Evolutionary conservation across 225 moss, liverwort and hornwort species (phyloP), one percentile per base, ranked within the genome.

Genomic region (Polytrichum commune): DNA sequence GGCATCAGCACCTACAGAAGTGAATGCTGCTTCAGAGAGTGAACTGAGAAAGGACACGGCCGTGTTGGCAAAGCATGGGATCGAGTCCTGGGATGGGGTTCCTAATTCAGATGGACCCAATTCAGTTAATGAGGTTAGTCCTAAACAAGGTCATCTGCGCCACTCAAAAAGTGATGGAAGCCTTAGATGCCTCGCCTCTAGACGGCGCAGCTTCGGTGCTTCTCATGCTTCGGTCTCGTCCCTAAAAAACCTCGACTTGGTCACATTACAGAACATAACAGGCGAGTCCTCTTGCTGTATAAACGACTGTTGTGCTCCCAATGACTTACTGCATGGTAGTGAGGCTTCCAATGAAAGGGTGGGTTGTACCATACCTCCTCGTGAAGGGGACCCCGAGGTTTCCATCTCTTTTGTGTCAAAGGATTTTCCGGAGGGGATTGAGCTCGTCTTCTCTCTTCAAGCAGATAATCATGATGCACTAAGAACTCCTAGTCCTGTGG

Each of bases 341-440:
- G 26, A 54, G 10, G 10, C 38, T 54, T 18, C 28, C 19, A 54
- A 20, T 29, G 53, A 55, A 5, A 73, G 8, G 73, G n/a, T 54
- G 16, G 24, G 38, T 65, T 27, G 53, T 30, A 22, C 27, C 5
- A 46, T 72, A 35, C 55, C 62, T 63, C 73, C 29, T 69, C 66
- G 53, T 60, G 61, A 72, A 72, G 68, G 10, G 8, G 75, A 75
- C 30, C 24, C 68, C 26, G 58, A 70, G 69, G 66, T 69, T 29
- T 69, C 75, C 72, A 76, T 76, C 55, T 46, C 46, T 46, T 75
- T 73, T 66, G 69, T 69, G 65, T 75, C 75, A 25, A 60, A 76
- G 46, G 78, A 83, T 73, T 69, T 70, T 57, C 73, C 73, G n/a
- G 69, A 83, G 29, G 76, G 69, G 53, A 76, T 76, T 66, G 72